Conservation (phyloP, 2,329 filamentous ascomycete species). For the Thelonectria olida region DNA sequence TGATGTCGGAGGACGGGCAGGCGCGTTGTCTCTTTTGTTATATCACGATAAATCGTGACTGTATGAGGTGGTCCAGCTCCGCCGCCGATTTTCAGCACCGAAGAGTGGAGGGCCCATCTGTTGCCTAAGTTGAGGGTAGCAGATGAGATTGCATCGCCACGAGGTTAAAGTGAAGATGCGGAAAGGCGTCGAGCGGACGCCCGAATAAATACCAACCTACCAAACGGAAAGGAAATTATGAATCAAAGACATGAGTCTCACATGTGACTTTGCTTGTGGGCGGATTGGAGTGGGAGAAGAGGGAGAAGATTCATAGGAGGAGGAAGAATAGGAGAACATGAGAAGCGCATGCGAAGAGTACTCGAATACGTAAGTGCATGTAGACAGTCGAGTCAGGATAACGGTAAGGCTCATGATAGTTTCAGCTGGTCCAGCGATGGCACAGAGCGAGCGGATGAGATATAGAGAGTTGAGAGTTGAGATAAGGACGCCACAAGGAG, state of each 20-base stretch:
- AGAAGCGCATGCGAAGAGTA: not conserved
- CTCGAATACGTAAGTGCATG: not conserved
- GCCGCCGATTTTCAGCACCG: conserved; percentile 72
- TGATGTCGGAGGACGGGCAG: conserved; percentile 46
- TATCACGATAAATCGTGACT: conserved; percentile 55
- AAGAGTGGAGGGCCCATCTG: conserved; percentile 66
- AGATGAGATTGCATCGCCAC: conserved; percentile 61
- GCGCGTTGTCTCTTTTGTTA: conserved; percentile 56
- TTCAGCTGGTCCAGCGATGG: not conserved
- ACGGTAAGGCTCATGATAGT: not conserved
- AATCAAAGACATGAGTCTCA: conserved; percentile 5
- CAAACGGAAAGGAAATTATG: conserved; percentile 43
- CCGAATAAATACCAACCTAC: conserved; percentile 48
- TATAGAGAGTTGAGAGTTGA: not conserved
- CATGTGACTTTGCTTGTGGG: not conserved
- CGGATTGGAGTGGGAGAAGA: not conserved
- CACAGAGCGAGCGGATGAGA: not conserved
- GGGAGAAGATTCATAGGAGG: not conserved
- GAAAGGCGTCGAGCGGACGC: conserved; percentile 71
- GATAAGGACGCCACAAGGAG: not conserved
- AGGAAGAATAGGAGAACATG: not conserved
- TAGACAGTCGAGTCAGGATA: not conserved
- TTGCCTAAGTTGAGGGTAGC: conserved; percentile 31
- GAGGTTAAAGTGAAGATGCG: conserved; percentile 77
- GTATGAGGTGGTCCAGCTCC: conserved; percentile 69